Base-by-base conservation (phyloP, 2,329 filamentous ascomycete genomes). In the Curvularia sp. region DNA sequence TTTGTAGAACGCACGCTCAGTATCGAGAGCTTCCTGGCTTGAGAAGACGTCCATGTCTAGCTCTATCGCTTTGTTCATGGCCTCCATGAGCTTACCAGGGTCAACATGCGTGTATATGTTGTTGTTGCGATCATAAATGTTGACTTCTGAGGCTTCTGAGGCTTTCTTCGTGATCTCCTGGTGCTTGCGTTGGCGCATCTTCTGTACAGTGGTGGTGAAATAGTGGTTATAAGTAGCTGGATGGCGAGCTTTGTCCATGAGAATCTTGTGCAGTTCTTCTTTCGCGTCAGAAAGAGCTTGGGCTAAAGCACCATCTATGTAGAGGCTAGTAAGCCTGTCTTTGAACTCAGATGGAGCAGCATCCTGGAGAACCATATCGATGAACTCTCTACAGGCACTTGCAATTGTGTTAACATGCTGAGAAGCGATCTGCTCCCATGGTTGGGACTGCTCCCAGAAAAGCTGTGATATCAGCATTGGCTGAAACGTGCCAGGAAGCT, bases 401-500 rank as follows among this genome's bases (percentile, higher is more conserved):
- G 75, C 70, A 32, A 83, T 70, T 0, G 57, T 70, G 3, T 72
- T 61, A 38, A 82, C 72, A 52, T 82, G 79, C 0, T 60, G 42
- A 2, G 42, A 53, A 2, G 73, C 77, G 2, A 83, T 78, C 0
- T 55, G 28, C 41, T 79, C 70, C 88, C 86, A 90, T 0, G 81
- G 82, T 6, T 63, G 53, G 0, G 82, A 86, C 56, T 90, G 86
- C 45, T 87, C 81, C 19, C 76, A 75, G 67, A 90, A 90, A 0
- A 91, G 70, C 21, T 88, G 83, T 0, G 78, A 76, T 0, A 90
- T 80, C 9, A 89, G 76, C 52, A 86, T 69, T 0, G 87, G 83
- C 58, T 87, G 87, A 71, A 86, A 89, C 0, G 79, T 85, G 0
- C 87, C 86, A 0, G 85, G 84, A 0, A 90, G 73, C 66, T 90